Percentiles rank a stretch among this genome's conserved stretches.
phyloP scores from a whole-genome alignment of 352 stramenopile species.

The Globisporangium spinosum region DNA sequence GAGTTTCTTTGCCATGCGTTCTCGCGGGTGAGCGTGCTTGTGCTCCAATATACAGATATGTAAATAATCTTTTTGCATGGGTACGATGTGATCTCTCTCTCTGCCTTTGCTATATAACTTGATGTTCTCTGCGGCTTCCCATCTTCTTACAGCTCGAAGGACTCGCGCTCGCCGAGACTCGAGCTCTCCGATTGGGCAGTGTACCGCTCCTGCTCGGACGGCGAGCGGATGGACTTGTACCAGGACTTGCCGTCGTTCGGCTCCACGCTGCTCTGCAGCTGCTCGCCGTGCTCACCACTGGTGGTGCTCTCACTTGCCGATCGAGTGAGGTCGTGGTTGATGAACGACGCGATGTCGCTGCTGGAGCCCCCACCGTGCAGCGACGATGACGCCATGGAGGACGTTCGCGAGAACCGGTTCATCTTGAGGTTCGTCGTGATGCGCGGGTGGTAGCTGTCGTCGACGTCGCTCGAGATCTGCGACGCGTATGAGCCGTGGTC shows the following conservation, averaged over 20 bases:
- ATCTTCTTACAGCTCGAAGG: conserved; percentile 57
- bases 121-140: conserved; percentile 5
- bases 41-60: conserved; percentile 13
- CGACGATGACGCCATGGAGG: conserved; percentile 3
- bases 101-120: conserved; percentile 7
- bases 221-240: conserved; percentile 60
- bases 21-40: neutral
- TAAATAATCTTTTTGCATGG: conserved; percentile 16
- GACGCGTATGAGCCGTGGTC: conserved; percentile 11
- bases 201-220: conserved; percentile 35
- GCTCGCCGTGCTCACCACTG: neutral
- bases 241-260: conserved; percentile 24
- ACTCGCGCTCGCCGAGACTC: conserved; percentile 36
- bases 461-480: conserved; percentile 12
- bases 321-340: conserved; percentile 13
- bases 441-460: conserved; percentile 7
- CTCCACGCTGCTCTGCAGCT: conserved; percentile 3
- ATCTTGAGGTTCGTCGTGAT: conserved; percentile 14
- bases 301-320: neutral
- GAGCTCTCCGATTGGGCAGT: conserved; percentile 27
- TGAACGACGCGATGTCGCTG: conserved; percentile 5
- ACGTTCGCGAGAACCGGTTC: conserved; percentile 13
- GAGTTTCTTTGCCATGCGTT: neutral
- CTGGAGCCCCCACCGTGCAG: neutral
- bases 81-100: neutral